Evolutionary conservation across 2,329 filamentous ascomycete species (phyloP).

Genomic region (Colletotrichum sp.): DNA sequence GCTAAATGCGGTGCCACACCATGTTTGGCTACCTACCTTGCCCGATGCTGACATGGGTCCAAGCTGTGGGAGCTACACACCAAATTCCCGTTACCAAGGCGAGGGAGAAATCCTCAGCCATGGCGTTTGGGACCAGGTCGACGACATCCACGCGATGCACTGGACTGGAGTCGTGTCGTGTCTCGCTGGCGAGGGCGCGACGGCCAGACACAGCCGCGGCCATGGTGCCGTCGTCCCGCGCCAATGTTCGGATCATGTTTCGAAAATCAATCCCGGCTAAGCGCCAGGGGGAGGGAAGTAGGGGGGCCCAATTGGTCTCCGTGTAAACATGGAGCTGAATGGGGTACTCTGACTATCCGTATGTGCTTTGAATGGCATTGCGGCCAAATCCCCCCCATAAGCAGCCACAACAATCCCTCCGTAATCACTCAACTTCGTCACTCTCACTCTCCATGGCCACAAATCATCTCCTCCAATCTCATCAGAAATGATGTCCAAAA

Average conservation of each 20-base stretch:
- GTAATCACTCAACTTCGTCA: too few species aligned
- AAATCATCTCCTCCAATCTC: not conserved
- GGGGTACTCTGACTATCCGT: not conserved
- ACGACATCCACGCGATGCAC: not conserved
- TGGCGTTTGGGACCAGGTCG: not conserved
- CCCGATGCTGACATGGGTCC: not conserved
- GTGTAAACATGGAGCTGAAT: not conserved
- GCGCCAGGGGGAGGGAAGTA: not conserved
- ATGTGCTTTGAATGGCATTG: not conserved
- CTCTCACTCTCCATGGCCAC: not conserved
- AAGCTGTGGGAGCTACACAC: not conserved
- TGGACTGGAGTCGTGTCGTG: not conserved
- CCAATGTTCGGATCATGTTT: conserved; percentile 11
- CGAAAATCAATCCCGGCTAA: not conserved
- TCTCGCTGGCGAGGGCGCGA: not conserved
- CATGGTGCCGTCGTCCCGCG: not conserved
- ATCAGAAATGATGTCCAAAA: not conserved
- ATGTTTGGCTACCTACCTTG: not conserved
- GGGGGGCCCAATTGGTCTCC: not conserved
- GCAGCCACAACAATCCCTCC: not conserved
- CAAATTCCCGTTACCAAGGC: not conserved
- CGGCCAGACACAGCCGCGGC: not conserved
- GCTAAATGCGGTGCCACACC: not conserved
- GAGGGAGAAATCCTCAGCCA: not conserved
- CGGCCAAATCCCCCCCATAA: not conserved